These are phyloP conservation scores for Pilobolus umbonatus DNA, from an alignment of 192 early-diverging fungal species.

Conservation along the genomic window DNA sequence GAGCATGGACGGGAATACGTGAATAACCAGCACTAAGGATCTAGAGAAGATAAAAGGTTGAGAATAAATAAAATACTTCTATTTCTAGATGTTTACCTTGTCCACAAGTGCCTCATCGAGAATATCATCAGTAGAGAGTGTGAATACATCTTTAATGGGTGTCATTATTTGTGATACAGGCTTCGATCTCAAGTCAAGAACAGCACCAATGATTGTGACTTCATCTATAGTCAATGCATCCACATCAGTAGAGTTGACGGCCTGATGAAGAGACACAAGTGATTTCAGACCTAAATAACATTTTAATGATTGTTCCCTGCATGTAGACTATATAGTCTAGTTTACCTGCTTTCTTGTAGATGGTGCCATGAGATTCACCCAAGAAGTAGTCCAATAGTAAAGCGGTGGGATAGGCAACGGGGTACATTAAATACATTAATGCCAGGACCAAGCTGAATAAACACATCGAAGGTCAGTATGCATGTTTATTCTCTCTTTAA, in stretches of 20 bases:
- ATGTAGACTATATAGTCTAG: not conserved
- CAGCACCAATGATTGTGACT: constrained; percentile 71
- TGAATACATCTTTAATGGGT: constrained; percentile 60
- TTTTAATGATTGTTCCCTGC: too few relatives aligned
- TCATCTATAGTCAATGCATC: constrained; percentile 70
- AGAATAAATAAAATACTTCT: too few relatives aligned
- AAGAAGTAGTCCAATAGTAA: constrained; percentile 79
- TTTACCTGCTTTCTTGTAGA: constrained; percentile 70
- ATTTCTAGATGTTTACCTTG: constrained; percentile 21
- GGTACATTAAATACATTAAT: constrained; percentile 62
- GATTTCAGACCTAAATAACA: constrained; percentile 64
- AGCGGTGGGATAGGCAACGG: constrained; percentile 82
- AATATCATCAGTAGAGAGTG: constrained; percentile 54
- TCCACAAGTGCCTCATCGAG: constrained; percentile 50
- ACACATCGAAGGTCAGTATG: not conserved
- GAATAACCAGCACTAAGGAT: constrained; percentile 62
- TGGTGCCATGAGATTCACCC: constrained; percentile 83
- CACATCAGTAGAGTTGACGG: constrained; percentile 40
- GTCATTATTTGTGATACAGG: constrained; percentile 63
- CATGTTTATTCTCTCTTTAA: not conserved
- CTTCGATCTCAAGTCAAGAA: constrained; percentile 69
- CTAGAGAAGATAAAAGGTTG: too few relatives aligned
- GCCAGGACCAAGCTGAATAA: constrained; percentile 49
- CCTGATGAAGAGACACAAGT: constrained; percentile 67
- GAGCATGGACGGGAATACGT: constrained; percentile 66